Base-by-base conservation (phyloP, 768 basidiomycete species). In the Tricholoma sp. region DNA sequence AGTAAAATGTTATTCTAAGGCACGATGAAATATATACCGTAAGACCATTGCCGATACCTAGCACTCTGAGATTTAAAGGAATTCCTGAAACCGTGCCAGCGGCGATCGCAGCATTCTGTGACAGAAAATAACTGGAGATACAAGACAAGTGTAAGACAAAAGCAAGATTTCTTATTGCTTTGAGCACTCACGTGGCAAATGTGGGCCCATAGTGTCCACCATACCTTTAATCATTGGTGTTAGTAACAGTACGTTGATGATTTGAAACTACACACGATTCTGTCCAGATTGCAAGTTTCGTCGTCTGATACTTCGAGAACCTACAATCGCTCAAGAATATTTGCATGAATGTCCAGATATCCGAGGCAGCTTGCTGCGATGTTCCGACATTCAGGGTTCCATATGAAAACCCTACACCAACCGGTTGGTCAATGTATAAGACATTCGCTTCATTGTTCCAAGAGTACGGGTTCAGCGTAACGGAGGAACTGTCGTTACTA, bases 1-100 rank as follows among this genome's bases (percentile, higher is more conserved):
- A 9, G 20, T 42, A 15, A 49, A 20, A 10, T 9, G 1, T 31
- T 18, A 15, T 49, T 39, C n/a, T 13, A 36, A 20, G 34, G 10
- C 5, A 13, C 49, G 15, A 20, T 17, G 17, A 17, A 50, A 2
- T 13, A 58, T 75, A 12, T 66, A 84, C 83, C 4, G 83, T 85
- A 20, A 85, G 66, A 10, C 84, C 84, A 62, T 87, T 76, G 15
- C 85, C 84, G 18, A 87, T 73, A 13, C 82, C 85, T n/a, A 85
- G 75, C 28, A 77, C 72, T 65, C 83, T 78, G n/a, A 87, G 75
- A 59, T 85, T 85, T 48, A 87, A 73, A 2, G 68, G 70, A 5
- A 79, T 56, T 2, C 83, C 84, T 3, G 67, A 60, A 4, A 80
- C 59, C 0, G 65, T 73, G 9, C 80, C 80, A 4, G 71, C 69